Conservation (phyloP, 176 grass and related monocot species). For the Oryza glaberrima region DNA sequence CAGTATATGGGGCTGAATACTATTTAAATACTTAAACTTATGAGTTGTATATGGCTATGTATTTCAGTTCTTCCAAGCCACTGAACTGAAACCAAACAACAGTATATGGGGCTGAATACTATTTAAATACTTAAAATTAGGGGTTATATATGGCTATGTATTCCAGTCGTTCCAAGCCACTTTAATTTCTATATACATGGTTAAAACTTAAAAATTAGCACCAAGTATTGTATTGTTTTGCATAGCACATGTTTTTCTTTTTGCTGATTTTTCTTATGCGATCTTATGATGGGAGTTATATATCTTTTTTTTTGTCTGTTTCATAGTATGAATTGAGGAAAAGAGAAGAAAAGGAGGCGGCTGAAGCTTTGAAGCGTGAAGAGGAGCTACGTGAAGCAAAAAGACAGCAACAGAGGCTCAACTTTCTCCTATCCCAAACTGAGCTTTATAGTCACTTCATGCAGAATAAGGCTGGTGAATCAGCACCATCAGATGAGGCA, state of each 20-base stretch:
- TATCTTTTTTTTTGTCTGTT: conserved; percentile 9
- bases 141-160: conserved; percentile 16
- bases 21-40: conserved; percentile 10
- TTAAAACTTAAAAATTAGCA: neutral
- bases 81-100: neutral
- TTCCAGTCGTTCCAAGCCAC: neutral
- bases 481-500: conserved; percentile 56
- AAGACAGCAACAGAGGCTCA: conserved; percentile 96
- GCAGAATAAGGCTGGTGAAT: conserved; percentile 85
- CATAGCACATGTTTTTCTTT: neutral
- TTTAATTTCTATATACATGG: conserved; percentile 16
- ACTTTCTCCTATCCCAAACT: conserved; percentile 96
- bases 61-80: neutral
- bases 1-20: neutral
- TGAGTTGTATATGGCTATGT: conserved; percentile 18
- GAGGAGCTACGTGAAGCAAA: conserved; percentile 97
- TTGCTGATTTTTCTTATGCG: conserved; percentile 7
- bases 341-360: conserved; percentile 94
- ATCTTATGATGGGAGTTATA: conserved; percentile 17
- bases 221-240: conserved; percentile 8
- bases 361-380: conserved; percentile 95
- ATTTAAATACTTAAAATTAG: conserved; percentile 10
- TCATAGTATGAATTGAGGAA: conserved; percentile 88
- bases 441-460: conserved; percentile 99
- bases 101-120: neutral